phyloP scores from a whole-genome alignment of 2,329 filamentous ascomycete species.

The Pezicula neosporulosa region DNA sequence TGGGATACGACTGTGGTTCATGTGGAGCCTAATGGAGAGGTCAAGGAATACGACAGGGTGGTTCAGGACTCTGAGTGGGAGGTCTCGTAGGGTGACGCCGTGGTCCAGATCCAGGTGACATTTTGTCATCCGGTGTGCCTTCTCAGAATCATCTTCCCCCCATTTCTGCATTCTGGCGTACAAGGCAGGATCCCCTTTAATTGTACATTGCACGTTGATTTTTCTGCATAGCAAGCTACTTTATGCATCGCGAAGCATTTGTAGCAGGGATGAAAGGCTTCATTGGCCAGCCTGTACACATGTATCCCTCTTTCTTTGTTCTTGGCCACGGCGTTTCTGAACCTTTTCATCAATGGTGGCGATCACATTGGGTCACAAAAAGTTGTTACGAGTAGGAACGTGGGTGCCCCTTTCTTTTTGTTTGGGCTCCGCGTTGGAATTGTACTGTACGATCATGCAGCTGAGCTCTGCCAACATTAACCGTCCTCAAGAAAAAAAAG shows the following conservation, averaged over 20 bases:
- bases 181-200: background rate
- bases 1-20: slow-evolving; percentile 16
- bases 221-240: slow-evolving; percentile 5
- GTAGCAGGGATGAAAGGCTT: slow-evolving; percentile 9
- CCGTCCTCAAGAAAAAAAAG: too few relatives aligned
- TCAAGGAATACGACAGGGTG: slow-evolving; percentile 15
- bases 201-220: slow-evolving; percentile 14
- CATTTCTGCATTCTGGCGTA: background rate
- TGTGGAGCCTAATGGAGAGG: slow-evolving; percentile 13
- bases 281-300: slow-evolving; percentile 13
- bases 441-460: background rate
- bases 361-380: slow-evolving; percentile 10
- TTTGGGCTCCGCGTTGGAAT: background rate
- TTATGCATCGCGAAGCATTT: slow-evolving; percentile 15
- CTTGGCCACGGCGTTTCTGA: slow-evolving; percentile 19
- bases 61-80: slow-evolving; percentile 28
- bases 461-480: too few relatives aligned
- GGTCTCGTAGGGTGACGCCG: slow-evolving; percentile 17
- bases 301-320: slow-evolving; percentile 12
- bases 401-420: slow-evolving; percentile 5
- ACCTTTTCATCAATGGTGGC: slow-evolving; percentile 7
- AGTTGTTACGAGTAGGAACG: slow-evolving; percentile 13
- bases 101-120: background rate
- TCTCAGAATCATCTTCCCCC: too few relatives aligned
- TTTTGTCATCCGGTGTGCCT: too few relatives aligned